Base-by-base conservation (phyloP, 768 basidiomycete genomes). In the Pleurotus salmoneostramineus region DNA sequence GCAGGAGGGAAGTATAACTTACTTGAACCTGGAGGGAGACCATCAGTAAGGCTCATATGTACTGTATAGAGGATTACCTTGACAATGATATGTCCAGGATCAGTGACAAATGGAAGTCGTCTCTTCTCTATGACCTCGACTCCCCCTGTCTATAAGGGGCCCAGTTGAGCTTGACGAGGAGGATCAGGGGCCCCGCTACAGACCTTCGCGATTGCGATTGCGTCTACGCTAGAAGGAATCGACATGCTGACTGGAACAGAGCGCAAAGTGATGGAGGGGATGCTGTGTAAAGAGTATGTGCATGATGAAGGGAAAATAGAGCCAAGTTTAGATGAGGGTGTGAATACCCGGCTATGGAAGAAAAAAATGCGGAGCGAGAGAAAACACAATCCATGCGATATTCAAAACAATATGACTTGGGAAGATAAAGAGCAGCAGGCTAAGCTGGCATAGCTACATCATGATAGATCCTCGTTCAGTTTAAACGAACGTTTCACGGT, bases 51-150 rank as follows among this genome's bases (percentile, higher is more conserved):
- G 1, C 21, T 6, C 44, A 45, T 14, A 45, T 45, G 6, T 15
- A 7, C 37, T 15, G 44, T 4, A 27, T 14, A 50, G 8, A 35
- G 4, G 21, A 59, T 50, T 50, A 74, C 78, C 68, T 75, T 74
- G 73, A 81, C 75, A 15, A 79, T 72, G 56, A 94, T 69, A 68
- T 95, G 81, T 2, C 75, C 79, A 0, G 85, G 79, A 5, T 77
- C 75, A 8, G 81, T 80, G 57, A 71, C 63, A 61, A 92, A 88
- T 1, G 88, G 84, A 12, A 88, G 71, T 3, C 69, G 74, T 4
- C 77, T 80, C 67, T 86, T 84, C 65, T 90, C 79, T 34, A 95
- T 75, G 34, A 91, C 89, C 55, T 95, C 91, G 32, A 87, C 68
- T 5, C 85, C 90, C 4, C 94, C 95, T 7, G 77, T 82, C 79